phyloP scores from a whole-genome alignment of 371 early-diverging fungal genomes.

The Mortierella sp. region DNA sequence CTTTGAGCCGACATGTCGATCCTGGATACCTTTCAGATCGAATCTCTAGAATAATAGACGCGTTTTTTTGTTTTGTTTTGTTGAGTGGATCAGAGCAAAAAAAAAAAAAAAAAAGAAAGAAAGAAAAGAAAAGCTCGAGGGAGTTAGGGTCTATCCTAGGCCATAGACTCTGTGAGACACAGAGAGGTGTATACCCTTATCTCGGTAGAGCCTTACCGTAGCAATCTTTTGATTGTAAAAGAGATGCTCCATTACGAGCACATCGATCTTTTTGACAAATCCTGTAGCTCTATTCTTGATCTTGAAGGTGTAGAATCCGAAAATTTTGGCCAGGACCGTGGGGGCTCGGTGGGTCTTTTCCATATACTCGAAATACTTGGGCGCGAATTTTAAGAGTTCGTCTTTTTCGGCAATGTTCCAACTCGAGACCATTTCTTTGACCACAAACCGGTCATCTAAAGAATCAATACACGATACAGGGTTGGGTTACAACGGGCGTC shows the following conservation, averaged over 20 bases:
- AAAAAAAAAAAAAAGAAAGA: neutral
- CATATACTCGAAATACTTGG: constrained; percentile 92
- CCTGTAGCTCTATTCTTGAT: constrained; percentile 76
- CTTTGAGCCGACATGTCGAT: constrained; percentile 59
- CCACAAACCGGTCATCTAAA: constrained; percentile 84
- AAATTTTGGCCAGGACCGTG: constrained; percentile 90
- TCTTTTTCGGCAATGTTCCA: constrained; percentile 86
- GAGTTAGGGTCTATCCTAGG: too few species aligned
- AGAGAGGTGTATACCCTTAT: neutral
- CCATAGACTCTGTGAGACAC: too few species aligned
- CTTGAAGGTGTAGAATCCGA: constrained; percentile 89
- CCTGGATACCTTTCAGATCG: constrained; percentile 90
- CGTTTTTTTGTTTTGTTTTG: too few species aligned
- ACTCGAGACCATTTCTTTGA: constrained; percentile 86
- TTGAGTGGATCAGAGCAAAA: too few species aligned
- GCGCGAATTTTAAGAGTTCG: constrained; percentile 89
- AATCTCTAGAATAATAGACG: constrained; percentile 64
- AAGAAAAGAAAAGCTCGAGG: neutral
- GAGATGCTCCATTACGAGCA: constrained; percentile 96
- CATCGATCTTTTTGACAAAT: constrained; percentile 75
- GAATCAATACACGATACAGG: too few species aligned
- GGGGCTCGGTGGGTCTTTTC: constrained; percentile 68
- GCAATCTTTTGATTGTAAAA: constrained; percentile 81
- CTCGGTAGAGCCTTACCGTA: constrained; percentile 52
- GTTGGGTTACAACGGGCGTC: neutral